These are phyloP conservation scores for Ustilago shanxiensis DNA, from an alignment of 1,284 basidiomycete species.

Conservation along the genomic window DNA sequence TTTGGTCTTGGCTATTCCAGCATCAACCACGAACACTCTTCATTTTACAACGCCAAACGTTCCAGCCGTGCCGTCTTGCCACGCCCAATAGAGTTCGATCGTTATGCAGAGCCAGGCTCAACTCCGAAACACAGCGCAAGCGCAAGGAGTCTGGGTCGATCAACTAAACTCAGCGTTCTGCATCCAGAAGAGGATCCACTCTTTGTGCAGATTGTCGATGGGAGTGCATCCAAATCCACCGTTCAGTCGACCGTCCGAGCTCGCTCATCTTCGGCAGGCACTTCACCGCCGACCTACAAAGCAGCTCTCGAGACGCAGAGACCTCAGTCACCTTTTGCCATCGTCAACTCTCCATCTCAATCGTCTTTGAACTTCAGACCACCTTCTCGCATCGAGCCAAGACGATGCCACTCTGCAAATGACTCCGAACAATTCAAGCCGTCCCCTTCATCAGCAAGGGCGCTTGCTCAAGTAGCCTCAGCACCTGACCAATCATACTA, in stretches of 20 bases:
- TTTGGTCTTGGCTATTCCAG: conserved; percentile 49
- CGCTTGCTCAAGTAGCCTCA: background rate
- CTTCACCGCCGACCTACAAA: conserved; percentile 8
- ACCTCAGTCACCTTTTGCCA: conserved; percentile 1
- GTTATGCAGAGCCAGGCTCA: conserved; percentile 25
- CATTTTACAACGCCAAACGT: conserved; percentile 19
- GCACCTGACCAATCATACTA: conserved; percentile 24
- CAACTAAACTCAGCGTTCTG: conserved; percentile 17
- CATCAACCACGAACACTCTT: conserved; percentile 35
- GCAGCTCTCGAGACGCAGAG: background rate
- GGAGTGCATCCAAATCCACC: too few relatives aligned
- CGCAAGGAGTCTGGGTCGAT: conserved; percentile 5
- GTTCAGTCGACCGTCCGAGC: conserved; percentile 35
- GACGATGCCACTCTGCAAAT: conserved; percentile 18
- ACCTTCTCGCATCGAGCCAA: conserved; percentile 6
- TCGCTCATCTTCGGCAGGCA: background rate
- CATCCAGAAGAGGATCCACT: conserved; percentile 12
- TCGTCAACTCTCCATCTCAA: conserved; percentile 9
- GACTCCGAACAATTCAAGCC: conserved; percentile 7
- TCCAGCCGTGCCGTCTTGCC: conserved; percentile 5
- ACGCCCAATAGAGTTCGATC: conserved; percentile 23
- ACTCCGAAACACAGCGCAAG: background rate
- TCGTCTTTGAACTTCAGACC: conserved; percentile 29
- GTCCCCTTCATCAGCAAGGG: background rate
- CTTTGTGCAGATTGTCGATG: too few relatives aligned